Conservation (phyloP, 768 basidiomycete species). For the Symmetrospora coprosmae region DNA sequence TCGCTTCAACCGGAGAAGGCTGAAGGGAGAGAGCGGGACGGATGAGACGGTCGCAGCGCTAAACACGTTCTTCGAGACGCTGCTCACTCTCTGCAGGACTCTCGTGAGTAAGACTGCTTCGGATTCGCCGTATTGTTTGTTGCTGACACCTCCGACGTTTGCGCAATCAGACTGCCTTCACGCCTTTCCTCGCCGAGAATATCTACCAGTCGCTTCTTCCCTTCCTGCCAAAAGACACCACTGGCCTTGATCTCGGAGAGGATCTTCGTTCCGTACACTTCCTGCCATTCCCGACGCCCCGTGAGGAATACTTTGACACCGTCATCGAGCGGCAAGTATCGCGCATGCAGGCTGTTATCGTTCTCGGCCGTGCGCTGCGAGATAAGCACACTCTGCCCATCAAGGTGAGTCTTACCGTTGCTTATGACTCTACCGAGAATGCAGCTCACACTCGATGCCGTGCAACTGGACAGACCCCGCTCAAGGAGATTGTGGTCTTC, state of each 20-base stretch:
- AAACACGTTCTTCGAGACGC: conserved; percentile 87
- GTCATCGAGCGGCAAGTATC: conserved; percentile 87
- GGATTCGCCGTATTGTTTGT: not conserved
- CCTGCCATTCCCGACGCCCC: conserved; percentile 79
- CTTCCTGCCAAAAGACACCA: conserved; percentile 66
- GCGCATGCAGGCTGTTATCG: conserved; percentile 89
- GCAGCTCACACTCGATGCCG: not conserved
- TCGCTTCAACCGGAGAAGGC: conserved; percentile 85
- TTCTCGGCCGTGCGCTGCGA: conserved; percentile 72
- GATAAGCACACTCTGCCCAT: conserved; percentile 72
- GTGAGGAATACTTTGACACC: conserved; percentile 84
- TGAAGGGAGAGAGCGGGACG: conserved; percentile 85
- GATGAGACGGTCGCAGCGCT: conserved; percentile 76
- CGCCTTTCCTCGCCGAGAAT: conserved; percentile 93
- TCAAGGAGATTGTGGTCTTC: conserved; percentile 86
- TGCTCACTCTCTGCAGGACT: conserved; percentile 84
- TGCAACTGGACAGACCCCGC: conserved; percentile 51
- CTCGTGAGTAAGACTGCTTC: conserved; percentile 53
- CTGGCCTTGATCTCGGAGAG: conserved; percentile 41
- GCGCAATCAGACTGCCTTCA: conserved; percentile 70
- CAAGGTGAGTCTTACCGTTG: conserved; percentile 53
- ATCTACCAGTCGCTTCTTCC: conserved; percentile 75
- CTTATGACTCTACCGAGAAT: conserved; percentile 3
- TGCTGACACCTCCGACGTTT: not conserved
- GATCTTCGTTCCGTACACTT: conserved; percentile 93